These are phyloP conservation scores for Yamadazyma aaseri DNA, from an alignment of 1,139 yeast species.

Conservation along the genomic window DNA sequence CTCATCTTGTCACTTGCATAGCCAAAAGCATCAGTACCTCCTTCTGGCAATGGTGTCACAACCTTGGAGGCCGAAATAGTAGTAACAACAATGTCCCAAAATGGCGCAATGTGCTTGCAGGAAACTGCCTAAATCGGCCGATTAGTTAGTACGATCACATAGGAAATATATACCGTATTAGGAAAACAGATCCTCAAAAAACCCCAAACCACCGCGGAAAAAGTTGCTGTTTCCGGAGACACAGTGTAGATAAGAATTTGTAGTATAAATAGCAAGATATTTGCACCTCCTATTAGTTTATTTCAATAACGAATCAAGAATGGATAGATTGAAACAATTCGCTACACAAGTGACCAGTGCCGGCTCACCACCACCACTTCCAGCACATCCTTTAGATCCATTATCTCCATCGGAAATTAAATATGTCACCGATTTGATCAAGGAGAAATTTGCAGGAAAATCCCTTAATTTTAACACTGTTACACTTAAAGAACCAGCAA, in stretches of 20 bases:
- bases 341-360: conserved; percentile 64
- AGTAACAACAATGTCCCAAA: too few relatives aligned
- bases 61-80: too few relatives aligned
- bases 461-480: conserved; percentile 61
- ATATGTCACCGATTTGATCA: conserved; percentile 31
- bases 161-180: too few relatives aligned
- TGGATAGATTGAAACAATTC: conserved; percentile 70
- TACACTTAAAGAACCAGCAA: conserved; percentile 69
- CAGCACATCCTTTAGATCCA: conserved; percentile 73
- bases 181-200: too few relatives aligned
- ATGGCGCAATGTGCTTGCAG: too few relatives aligned
- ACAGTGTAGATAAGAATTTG: neutral
- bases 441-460: conserved; percentile 41
- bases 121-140: too few relatives aligned
- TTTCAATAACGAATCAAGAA: too few relatives aligned
- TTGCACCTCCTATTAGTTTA: too few relatives aligned
- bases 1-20: too few relatives aligned
- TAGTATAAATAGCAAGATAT: conserved; percentile 2
- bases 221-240: neutral
- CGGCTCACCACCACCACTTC: conserved; percentile 50
- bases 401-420: conserved; percentile 57
- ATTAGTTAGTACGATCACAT: too few relatives aligned
- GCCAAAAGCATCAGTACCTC: too few relatives aligned
- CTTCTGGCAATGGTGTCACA: too few relatives aligned
- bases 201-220: neutral